Conservation (phyloP, 768 basidiomycete species). For the Termitomyces sp. region DNA sequence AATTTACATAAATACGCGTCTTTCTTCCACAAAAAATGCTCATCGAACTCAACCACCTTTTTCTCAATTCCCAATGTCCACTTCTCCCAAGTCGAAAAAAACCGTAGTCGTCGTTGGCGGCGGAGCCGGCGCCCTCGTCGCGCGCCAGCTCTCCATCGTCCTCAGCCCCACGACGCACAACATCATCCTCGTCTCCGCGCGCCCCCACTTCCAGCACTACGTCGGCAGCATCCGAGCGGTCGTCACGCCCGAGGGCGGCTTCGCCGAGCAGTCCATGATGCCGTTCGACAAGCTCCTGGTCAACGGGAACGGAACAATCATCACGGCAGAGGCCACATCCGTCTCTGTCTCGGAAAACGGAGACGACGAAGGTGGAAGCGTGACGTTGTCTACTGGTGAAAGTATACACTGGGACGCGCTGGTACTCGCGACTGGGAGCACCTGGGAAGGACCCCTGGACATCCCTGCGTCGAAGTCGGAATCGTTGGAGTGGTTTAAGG, state of each 20-base stretch:
- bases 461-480: conserved; percentile 35
- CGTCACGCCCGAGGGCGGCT: conserved; percentile 38
- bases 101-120: conserved; percentile 47
- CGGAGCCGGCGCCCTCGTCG: conserved; percentile 46
- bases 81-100: conserved; percentile 8
- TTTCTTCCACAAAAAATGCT: neutral
- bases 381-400: conserved; percentile 50
- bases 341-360: conserved; percentile 22
- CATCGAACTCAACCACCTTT: too few relatives aligned
- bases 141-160: conserved; percentile 42
- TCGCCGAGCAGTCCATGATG: conserved; percentile 44
- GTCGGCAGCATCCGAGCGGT: conserved; percentile 50
- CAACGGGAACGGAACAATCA: conserved; percentile 42
- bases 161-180: conserved; percentile 46
- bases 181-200: conserved; percentile 51
- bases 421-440: conserved; percentile 55
- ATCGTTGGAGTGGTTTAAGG: conserved; percentile 19
- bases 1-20: neutral
- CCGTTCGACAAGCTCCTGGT: conserved; percentile 48
- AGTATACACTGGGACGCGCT: conserved; percentile 49
- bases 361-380: conserved; percentile 35
- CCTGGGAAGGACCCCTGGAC: conserved; percentile 46
- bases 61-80: neutral
- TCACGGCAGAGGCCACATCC: conserved; percentile 36
- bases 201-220: conserved; percentile 46